Evolutionary conservation across 2,329 filamentous ascomycete species (phyloP).

Genomic region (Cladosporium sp.): DNA sequence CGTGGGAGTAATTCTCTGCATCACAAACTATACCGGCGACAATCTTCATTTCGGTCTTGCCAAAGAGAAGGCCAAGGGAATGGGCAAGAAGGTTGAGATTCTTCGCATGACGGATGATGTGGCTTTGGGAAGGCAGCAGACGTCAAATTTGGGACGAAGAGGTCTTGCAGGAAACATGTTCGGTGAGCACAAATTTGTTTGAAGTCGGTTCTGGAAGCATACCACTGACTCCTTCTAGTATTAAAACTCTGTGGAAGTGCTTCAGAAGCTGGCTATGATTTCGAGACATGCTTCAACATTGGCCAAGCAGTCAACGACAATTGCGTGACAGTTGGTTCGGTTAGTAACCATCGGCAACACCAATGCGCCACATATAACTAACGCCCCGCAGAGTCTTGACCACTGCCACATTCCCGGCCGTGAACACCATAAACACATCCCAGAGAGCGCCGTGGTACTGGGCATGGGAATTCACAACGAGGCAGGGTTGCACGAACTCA

Average conservation of each 20-base stretch:
- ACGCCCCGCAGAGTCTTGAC: conserved; percentile 35
- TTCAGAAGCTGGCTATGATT: conserved; percentile 40
- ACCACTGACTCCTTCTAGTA: conserved; percentile 30
- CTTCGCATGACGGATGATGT: conserved; percentile 48
- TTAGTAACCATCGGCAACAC: too few relatives aligned
- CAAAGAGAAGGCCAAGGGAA: conserved; percentile 41
- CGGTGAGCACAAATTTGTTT: conserved; percentile 16
- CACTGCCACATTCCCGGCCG: conserved; percentile 51
- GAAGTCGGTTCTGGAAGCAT: background rate
- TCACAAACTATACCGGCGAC: conserved; percentile 48
- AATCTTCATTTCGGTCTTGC: conserved; percentile 48
- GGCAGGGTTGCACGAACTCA: conserved; percentile 43
- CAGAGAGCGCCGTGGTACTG: conserved; percentile 34
- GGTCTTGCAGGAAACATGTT: conserved; percentile 47
- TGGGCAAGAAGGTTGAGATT: conserved; percentile 43
- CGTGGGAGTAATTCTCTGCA: conserved; percentile 44
- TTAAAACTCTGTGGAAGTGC: conserved; percentile 45
- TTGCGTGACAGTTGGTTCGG: conserved; percentile 46
- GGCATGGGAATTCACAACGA: conserved; percentile 51
- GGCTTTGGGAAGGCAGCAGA: conserved; percentile 44
- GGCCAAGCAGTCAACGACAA: conserved; percentile 41
- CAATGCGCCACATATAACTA: too few relatives aligned
- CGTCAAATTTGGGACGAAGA: conserved; percentile 45
- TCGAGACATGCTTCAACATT: conserved; percentile 42
- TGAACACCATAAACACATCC: conserved; percentile 44